These are phyloP conservation scores for Pseudogymnoascus sp. DNA, from an alignment of 2,329 filamentous ascomycete genomes.

Conservation along the genomic window DNA sequence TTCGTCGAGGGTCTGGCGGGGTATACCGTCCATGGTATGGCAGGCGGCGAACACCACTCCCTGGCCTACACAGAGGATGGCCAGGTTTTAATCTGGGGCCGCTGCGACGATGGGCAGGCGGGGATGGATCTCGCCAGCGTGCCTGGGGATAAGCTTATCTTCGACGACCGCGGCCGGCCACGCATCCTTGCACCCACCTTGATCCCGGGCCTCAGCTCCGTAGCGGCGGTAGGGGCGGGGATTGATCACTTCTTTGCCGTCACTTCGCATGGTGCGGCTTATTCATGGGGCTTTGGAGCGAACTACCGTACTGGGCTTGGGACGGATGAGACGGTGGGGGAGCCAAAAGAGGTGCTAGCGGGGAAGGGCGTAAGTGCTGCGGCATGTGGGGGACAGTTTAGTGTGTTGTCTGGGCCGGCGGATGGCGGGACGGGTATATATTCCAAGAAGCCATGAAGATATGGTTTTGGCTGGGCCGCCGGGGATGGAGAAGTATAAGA, in stretches of 20 bases:
- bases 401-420: constrained; percentile 44
- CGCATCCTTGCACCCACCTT: constrained; percentile 62
- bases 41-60: constrained; percentile 71
- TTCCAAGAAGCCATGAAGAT: no score
- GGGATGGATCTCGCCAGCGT: constrained; percentile 50
- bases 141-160: constrained; percentile 50
- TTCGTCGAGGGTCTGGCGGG: constrained; percentile 56
- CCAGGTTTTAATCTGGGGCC: constrained; percentile 52
- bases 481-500: background rate
- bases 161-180: constrained; percentile 55
- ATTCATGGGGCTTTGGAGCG: constrained; percentile 71
- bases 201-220: constrained; percentile 49
- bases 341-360: constrained; percentile 70
- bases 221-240: constrained; percentile 49
- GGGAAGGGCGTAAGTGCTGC: constrained; percentile 65
- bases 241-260: constrained; percentile 69
- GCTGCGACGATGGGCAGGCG: constrained; percentile 43
- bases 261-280: constrained; percentile 59
- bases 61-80: constrained; percentile 50
- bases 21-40: constrained; percentile 56
- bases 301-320: constrained; percentile 77
- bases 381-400: constrained; percentile 80
- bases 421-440: background rate
- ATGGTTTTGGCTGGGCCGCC: background rate
- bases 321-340: constrained; percentile 65